phyloP scores from a whole-genome alignment of 495 filamentous ascomycete species.

The Xylaria sp. region DNA sequence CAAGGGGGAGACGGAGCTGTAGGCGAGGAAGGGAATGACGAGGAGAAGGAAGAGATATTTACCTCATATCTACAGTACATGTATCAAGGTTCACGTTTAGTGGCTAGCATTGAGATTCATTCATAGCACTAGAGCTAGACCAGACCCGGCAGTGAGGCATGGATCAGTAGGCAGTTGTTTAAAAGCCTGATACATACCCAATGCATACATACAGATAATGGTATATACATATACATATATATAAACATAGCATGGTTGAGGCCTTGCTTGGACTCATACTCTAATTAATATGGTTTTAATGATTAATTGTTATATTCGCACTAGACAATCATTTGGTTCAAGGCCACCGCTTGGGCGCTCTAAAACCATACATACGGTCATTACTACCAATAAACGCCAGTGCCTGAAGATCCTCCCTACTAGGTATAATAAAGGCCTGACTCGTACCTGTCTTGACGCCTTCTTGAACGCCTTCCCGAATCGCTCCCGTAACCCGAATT shows the following conservation, averaged over 20 bases:
- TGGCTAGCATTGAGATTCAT: too few species aligned
- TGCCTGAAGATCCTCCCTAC: not conserved
- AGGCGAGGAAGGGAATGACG: not conserved
- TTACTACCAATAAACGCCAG: constrained; percentile 16
- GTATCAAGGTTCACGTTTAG: too few species aligned
- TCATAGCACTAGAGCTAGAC: too few species aligned
- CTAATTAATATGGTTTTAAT: not conserved
- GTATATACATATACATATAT: too few species aligned
- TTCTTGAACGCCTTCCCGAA: constrained; percentile 30
- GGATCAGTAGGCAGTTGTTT: too few species aligned
- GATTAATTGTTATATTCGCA: constrained; percentile 11
- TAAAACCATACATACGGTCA: constrained; percentile 14
- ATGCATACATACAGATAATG: too few species aligned
- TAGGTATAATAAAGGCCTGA: constrained; percentile 19
- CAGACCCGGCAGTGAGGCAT: too few species aligned
- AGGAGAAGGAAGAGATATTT: not conserved
- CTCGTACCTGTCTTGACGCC: constrained; percentile 17
- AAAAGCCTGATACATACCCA: too few species aligned
- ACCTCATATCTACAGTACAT: too few species aligned
- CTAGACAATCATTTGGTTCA: not conserved
- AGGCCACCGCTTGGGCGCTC: constrained; percentile 17
- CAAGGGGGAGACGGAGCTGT: not conserved
- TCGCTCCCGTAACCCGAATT: not conserved
- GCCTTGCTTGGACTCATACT: too few species aligned
- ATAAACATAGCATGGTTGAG: too few species aligned